A percentile compares a stretch with the other conserved stretches of the same genome.
These are phyloP conservation scores for Capsella bursapastoris DNA, from an alignment of 345 rosid species.

Conservation along the genomic window DNA sequence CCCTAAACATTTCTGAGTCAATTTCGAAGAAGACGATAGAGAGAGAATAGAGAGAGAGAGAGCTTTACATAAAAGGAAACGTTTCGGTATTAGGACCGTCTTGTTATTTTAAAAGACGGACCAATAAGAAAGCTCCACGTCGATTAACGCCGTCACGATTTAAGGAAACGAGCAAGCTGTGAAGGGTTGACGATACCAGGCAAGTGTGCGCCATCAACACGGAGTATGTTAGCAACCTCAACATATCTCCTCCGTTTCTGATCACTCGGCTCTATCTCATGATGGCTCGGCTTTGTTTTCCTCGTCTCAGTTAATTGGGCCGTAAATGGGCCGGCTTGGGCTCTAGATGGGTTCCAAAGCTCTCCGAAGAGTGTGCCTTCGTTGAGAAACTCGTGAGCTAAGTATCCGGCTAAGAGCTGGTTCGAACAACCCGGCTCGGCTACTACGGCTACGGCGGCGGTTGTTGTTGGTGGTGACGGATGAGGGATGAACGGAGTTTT, in stretches of 20 bases:
- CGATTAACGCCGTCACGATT: conserved; percentile 47
- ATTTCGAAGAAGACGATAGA: conserved; percentile 28
- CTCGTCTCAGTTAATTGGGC: conserved; percentile 32
- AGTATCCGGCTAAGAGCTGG: conserved; percentile 75
- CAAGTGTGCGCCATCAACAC: conserved; percentile 69
- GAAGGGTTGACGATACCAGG: conserved; percentile 83
- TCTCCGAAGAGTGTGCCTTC: conserved; percentile 81
- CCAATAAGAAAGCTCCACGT: conserved; percentile 54
- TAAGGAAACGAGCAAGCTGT: conserved; percentile 69
- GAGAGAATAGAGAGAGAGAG: background rate
- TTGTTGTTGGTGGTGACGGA: background rate
- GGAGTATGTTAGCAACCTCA: conserved; percentile 72
- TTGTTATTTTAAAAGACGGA: background rate
- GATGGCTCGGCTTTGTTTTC: conserved; percentile 41
- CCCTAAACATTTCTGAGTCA: conserved; percentile 36
- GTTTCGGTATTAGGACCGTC: conserved; percentile 27
- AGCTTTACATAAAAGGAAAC: conserved; percentile 23
- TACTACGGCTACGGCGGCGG: conserved; percentile 14
- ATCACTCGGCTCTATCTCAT: conserved; percentile 40
- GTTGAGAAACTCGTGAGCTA: conserved; percentile 85
- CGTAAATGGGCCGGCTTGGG: conserved; percentile 28
- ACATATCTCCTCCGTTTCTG: conserved; percentile 56
- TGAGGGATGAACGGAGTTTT: background rate
- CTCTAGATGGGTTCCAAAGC: conserved; percentile 51
- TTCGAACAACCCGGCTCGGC: conserved; percentile 48